Conservation (phyloP, 2,329 filamentous ascomycete genomes). For the Aureobasidium leucospermi region DNA sequence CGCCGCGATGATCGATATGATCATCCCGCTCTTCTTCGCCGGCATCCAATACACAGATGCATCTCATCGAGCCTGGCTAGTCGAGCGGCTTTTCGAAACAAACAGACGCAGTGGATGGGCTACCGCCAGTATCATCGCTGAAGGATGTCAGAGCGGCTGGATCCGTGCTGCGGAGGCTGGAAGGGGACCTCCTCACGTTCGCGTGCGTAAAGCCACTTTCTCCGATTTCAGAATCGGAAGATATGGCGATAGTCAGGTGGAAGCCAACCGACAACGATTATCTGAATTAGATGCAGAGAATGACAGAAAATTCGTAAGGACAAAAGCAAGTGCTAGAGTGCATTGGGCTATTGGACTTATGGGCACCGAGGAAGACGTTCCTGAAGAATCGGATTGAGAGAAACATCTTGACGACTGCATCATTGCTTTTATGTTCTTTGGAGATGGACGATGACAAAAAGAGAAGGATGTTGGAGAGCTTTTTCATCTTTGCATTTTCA, state of each 20-base stretch:
- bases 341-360: slow-evolving; percentile 74
- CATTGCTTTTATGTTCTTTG: too few relatives aligned
- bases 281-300: slow-evolving; percentile 22
- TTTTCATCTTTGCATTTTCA: not conserved
- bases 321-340: slow-evolving; percentile 56
- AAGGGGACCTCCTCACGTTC: slow-evolving; percentile 65
- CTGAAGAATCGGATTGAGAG: not conserved
- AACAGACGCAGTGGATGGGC: slow-evolving; percentile 81
- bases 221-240: slow-evolving; percentile 1
- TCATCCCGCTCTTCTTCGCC: slow-evolving; percentile 78
- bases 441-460: not conserved
- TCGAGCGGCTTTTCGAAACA: slow-evolving; percentile 67
- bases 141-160: slow-evolving; percentile 82
- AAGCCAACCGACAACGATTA: not conserved
- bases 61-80: slow-evolving; percentile 68
- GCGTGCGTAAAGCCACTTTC: slow-evolving; percentile 22
- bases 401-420: not conserved
- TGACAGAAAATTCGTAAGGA: slow-evolving; percentile 50
- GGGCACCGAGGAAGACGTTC: slow-evolving; percentile 67
- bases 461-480: not conserved
- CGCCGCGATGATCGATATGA: slow-evolving; percentile 73
- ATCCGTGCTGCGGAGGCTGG: slow-evolving; percentile 64
- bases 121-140: slow-evolving; percentile 70
- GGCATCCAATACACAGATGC: slow-evolving; percentile 70
- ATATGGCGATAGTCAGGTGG: not conserved